Evolutionary conservation across 805 yeast species (phyloP), one percentile per base, ranked within the genome.

Genomic region (Starmerella davenportii): DNA sequence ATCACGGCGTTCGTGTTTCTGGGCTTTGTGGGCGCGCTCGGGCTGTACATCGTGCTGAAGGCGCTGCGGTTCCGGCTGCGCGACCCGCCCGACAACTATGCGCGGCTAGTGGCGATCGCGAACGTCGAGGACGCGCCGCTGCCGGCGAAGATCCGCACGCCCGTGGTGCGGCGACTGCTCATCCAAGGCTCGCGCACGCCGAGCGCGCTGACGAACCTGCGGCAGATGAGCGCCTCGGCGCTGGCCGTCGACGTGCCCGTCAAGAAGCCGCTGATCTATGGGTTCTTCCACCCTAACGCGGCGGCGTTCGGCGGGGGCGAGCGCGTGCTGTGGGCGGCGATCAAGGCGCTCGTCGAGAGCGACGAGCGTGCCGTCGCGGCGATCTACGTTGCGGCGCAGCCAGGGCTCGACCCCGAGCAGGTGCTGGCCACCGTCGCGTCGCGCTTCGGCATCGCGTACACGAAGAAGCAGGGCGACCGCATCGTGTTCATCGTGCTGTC

Each of bases 271-370:
- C 47, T 65, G 8, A 56, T 81, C 9, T 76, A 64, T 54, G 99
- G 96, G 4, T 85, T 79, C 52, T 84, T 90, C 62, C 99, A 90
- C 59, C 98, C 98, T 0, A 79, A 76, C 50, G 84, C 95, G 46
- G 80, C 79, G 54, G 92, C 94, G 30, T 94, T 93, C 34, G 99
- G 99, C 16, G 99, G 99, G 23, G 99, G 99, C 19, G 99, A 90
- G 55, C 71, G 87, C 40, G 98, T 90, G 1, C 62, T 90, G 30
- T 90, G 98, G 98, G 84, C 80, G 39, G 94, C 95, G 0, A 80
- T 87, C 5, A 68, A 70, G 47, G 66, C 76, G 24, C 79, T 93
- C 0, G 61, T 85, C 42, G 46, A 56, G 8, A 58, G 62, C 18
- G 41, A 38, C 24, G 58, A 60, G 5, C 51, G 58, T 21, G 72